Conservation (phyloP, 352 stramenopile genomes). For the Phytophthora pinifolia region DNA sequence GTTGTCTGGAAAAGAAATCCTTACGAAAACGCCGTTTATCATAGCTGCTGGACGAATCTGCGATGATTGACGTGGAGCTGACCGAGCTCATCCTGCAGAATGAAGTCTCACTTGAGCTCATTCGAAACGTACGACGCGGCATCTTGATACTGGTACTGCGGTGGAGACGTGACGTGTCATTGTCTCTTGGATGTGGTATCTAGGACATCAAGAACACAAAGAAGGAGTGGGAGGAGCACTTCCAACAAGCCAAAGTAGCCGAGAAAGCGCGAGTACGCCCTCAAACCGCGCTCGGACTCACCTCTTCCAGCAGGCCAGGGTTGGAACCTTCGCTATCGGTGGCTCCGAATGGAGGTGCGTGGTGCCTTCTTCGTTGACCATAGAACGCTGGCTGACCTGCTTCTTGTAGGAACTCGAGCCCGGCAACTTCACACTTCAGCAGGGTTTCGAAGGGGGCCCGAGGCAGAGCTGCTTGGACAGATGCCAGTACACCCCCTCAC, state of each 20-base stretch:
- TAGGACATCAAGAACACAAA: conserved; percentile 82
- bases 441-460: conserved; percentile 43
- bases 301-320: conserved; percentile 8
- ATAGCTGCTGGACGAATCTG: conserved; percentile 73
- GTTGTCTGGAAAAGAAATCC: not conserved
- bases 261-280: conserved; percentile 43
- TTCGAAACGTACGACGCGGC: conserved; percentile 56
- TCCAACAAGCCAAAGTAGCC: conserved; percentile 49
- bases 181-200: not conserved
- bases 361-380: not conserved
- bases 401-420: conserved; percentile 9
- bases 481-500: conserved; percentile 32
- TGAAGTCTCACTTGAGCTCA: conserved; percentile 81
- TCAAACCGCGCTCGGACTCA: conserved; percentile 52
- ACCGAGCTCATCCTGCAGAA: conserved; percentile 86
- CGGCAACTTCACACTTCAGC: conserved; percentile 61
- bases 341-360: conserved; percentile 23
- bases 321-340: not conserved
- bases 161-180: not conserved
- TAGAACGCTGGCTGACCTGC: not conserved
- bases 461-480: conserved; percentile 45
- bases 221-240: conserved; percentile 70
- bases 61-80: conserved; percentile 71
- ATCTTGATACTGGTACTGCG: not conserved
- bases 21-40: conserved; percentile 1